Evolutionary conservation across 1,139 yeast species (phyloP), one percentile per base, ranked within the genome.

Genomic region (Saccharomyces hybrid): DNA sequence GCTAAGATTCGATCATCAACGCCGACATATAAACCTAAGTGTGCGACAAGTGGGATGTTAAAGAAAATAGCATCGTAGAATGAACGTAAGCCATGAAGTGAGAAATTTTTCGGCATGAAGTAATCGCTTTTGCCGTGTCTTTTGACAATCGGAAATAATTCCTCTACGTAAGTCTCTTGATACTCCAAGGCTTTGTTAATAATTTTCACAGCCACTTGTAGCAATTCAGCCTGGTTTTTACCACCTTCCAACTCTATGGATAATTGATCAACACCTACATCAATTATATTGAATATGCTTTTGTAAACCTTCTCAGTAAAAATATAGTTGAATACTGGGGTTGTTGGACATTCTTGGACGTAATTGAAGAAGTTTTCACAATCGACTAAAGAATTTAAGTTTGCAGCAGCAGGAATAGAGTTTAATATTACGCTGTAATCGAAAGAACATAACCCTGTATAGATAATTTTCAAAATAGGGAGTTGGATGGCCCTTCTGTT

Each of bases 41-140:
- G 85, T 0, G 88, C 87, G 16, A 90, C 77, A 8, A 87, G 71
- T 0, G 88, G 79, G 27, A 89, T 71, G 58, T 87, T 80, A 69
- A 84, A 83, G 27, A 88, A 71, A 9, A 90, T 71, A 0, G 90
- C 83, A 62, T 89, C 95, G 62, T 77, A 84, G 62, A 86, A 85
- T 5, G 85, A 80, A 23, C 77, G 70, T 6, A 82, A 68, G 0
- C 93, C 91, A 61, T 81, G 83, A 0, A 84, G 75, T 4, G 87
- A 85, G 51, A 84, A 68, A 49, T 72, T 72, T 23, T 76, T 71
- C 1, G 88, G 84, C 48, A 75, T 69, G 59, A 77, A 79, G 46
- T 75, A 64, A 2, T 59, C 58, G 13, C 32, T 61, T 28, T 60
- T 60, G 28, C 65, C 66, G 47, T 70, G 70, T 46, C 68, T 71